These are phyloP conservation scores for Leishmania amazonensis DNA, from an alignment of 208 protist species.

Conservation along the genomic window DNA sequence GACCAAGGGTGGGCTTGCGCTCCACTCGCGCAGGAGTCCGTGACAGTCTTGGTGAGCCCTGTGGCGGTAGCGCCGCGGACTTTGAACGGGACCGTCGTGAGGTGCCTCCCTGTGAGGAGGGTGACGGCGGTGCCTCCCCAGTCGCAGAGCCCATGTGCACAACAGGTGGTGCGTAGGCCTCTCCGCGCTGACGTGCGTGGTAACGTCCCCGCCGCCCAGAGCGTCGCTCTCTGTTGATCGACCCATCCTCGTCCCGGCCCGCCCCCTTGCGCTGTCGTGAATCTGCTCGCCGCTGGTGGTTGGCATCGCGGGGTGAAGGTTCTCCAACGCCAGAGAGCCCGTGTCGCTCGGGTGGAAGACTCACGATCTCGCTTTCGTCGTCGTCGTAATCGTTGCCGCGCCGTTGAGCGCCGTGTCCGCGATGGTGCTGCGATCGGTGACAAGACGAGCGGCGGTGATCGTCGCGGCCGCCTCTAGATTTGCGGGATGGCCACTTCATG, in stretches of 20 bases:
- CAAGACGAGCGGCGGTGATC: constrained; percentile 2
- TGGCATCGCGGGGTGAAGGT: not conserved
- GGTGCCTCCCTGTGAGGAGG: constrained; percentile 15
- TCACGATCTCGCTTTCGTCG: not conserved
- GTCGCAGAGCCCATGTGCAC: constrained; percentile 19
- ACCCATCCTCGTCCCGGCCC: not conserved
- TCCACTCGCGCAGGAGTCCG: not conserved
- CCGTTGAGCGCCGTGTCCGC: not conserved
- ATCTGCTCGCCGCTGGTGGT: not conserved
- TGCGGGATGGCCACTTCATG: constrained; percentile 10
- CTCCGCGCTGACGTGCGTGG: constrained; percentile 4
- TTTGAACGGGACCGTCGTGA: not conserved
- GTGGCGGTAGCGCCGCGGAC: constrained; percentile 8
- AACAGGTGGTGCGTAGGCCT: constrained; percentile 23
- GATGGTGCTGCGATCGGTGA: not conserved
- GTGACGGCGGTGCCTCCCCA: constrained; percentile 9
- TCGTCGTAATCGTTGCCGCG: constrained; percentile 1
- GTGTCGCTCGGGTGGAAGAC: not conserved
- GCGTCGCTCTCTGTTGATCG: not conserved
- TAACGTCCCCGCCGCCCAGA: not conserved
- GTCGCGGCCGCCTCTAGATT: not conserved
- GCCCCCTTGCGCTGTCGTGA: constrained; percentile 2
- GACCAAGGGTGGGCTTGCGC: constrained; percentile 30
- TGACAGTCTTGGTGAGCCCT: not conserved
- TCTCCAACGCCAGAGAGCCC: not conserved